These are phyloP conservation scores for Chlamydomonas schloesseri DNA, from an alignment of 139 green algal genomes.

Conservation along the genomic window DNA sequence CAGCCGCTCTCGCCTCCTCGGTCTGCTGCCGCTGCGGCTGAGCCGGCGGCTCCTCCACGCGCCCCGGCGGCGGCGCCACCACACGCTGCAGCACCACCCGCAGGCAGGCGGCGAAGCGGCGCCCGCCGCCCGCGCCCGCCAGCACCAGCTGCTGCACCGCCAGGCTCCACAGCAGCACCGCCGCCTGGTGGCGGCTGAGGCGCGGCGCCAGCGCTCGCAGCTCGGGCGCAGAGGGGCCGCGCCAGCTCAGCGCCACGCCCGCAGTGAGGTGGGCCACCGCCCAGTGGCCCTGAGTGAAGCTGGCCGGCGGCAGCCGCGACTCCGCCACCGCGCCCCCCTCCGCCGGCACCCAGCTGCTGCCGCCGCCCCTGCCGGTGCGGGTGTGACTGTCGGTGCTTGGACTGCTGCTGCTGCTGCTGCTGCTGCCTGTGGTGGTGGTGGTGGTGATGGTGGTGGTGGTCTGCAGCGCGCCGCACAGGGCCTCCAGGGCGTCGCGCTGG, in stretches of 20 bases:
- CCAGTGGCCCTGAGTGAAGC: slow-evolving; percentile 37
- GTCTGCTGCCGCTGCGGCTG: no score
- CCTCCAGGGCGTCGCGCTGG: slow-evolving; percentile 23
- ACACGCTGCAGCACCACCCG: not conserved
- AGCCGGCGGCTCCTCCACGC: no score
- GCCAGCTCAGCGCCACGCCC: slow-evolving; percentile 20
- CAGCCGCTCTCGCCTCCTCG: no score
- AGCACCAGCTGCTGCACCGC: slow-evolving; percentile 38
- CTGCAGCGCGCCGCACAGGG: slow-evolving; percentile 13
- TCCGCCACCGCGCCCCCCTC: no score
- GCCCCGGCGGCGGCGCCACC: not conserved
- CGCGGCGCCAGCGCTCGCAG: not conserved
- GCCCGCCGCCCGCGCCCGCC: not conserved
- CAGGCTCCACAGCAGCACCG: slow-evolving; percentile 28
- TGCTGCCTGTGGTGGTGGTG: no score
- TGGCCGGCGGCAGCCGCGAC: slow-evolving; percentile 18
- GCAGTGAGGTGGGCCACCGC: slow-evolving; percentile 18
- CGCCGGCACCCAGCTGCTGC: no score
- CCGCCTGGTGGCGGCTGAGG: slow-evolving; percentile 25
- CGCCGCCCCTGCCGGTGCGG: no score
- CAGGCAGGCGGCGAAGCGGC: not conserved
- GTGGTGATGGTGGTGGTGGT: no score
- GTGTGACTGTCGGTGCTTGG: no score
- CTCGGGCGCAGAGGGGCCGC: not conserved
- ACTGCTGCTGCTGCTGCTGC: no score